Percentiles rank a stretch among this genome's conserved stretches.
Evolutionary conservation across 805 yeast species (phyloP).

Genomic region (Lipomyces sp.): DNA sequence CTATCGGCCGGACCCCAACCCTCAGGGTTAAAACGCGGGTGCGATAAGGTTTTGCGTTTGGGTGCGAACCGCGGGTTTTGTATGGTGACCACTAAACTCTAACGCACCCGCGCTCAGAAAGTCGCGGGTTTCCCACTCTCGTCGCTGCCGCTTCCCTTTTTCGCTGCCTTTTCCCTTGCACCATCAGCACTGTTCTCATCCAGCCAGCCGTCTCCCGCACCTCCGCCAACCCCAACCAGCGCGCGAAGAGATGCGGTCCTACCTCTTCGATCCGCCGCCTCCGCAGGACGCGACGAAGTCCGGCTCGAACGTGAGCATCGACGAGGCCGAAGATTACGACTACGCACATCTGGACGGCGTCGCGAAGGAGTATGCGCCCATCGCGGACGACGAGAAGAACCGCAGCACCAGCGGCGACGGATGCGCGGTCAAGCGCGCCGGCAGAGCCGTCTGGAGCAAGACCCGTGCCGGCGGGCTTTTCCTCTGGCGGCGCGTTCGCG

Average conservation of each 20-base stretch:
- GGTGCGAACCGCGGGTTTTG: too few relatives aligned
- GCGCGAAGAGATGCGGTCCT: conserved; percentile 28
- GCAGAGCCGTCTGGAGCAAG: conserved; percentile 1
- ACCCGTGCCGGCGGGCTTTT: not conserved
- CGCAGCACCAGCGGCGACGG: conserved; percentile 1
- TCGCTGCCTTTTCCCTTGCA: too few relatives aligned
- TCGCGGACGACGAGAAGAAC: conserved; percentile 7
- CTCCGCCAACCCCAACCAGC: too few relatives aligned
- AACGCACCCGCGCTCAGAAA: too few relatives aligned
- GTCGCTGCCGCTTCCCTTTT: too few relatives aligned
- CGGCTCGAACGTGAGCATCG: conserved; percentile 16
- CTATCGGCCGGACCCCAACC: too few relatives aligned
- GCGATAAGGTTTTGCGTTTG: too few relatives aligned
- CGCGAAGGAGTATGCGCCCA: conserved; percentile 25
- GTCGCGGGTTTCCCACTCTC: too few relatives aligned
- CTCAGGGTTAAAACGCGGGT: too few relatives aligned
- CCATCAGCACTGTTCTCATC: too few relatives aligned
- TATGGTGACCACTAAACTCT: too few relatives aligned
- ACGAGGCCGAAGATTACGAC: conserved; percentile 27
- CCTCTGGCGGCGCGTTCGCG: conserved; percentile 13
- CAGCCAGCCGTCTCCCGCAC: too few relatives aligned
- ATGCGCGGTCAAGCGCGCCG: conserved; percentile 8
- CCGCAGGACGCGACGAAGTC: conserved; percentile 14
- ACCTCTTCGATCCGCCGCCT: conserved; percentile 26
- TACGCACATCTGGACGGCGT: conserved; percentile 27